These are phyloP conservation scores for Chamaenerion angustifolium DNA, from an alignment of 345 rosid genomes.

Conservation along the genomic window DNA sequence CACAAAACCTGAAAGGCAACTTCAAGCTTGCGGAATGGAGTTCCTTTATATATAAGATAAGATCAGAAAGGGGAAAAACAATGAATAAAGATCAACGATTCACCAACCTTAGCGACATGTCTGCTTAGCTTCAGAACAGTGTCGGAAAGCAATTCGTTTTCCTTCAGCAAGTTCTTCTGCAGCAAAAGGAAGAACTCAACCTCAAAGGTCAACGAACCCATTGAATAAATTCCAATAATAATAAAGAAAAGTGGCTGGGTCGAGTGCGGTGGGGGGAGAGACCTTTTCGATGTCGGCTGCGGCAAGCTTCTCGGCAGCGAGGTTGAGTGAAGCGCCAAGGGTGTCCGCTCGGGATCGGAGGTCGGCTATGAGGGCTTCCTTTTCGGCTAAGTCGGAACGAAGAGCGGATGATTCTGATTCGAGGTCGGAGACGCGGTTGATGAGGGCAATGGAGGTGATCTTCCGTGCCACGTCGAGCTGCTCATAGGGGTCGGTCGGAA, in stretches of 20 bases:
- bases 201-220: not conserved
- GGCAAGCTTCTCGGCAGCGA: conserved; percentile 41
- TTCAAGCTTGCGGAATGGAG: not conserved
- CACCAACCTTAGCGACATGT: conserved; percentile 66
- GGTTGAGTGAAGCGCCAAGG: conserved; percentile 51
- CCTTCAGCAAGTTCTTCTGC: conserved; percentile 60
- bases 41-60: not conserved
- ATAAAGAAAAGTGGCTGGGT: conserved; percentile 3
- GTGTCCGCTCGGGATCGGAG: conserved; percentile 49
- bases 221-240: too few relatives aligned
- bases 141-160: conserved; percentile 42
- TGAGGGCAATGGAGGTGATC: conserved; percentile 85
- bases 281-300: conserved; percentile 52
- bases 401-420: conserved; percentile 63
- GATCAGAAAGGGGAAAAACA: not conserved
- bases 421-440: conserved; percentile 70
- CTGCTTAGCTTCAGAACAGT: conserved; percentile 73
- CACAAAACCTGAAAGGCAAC: too few relatives aligned
- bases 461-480: conserved; percentile 95
- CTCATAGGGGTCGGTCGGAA: conserved; percentile 93
- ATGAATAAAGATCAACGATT: not conserved
- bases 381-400: conserved; percentile 38
- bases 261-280: too few relatives aligned
- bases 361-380: conserved; percentile 46
- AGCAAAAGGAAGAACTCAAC: not conserved